A percentile compares a stretch with the other conserved stretches of the same genome.
Conservation (phyloP, 148 eudicot species). For the Rhododendron griersonianum region DNA sequence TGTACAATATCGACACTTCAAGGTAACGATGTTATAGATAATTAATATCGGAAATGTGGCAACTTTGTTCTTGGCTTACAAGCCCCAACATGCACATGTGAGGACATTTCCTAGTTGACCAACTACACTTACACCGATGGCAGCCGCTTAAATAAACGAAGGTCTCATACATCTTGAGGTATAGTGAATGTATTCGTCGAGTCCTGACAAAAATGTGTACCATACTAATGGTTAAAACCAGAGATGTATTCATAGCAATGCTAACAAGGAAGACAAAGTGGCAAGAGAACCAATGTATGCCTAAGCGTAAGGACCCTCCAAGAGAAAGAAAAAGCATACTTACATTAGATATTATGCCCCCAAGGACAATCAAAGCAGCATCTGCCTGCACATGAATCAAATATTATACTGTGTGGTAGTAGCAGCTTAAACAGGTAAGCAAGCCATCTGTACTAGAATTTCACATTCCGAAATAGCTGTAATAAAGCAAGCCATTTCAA, state of each 20-base stretch:
- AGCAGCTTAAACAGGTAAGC: conserved; percentile 1
- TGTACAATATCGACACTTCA: background rate
- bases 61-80: background rate
- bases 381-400: conserved; percentile 54
- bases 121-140: conserved; percentile 65
- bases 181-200: conserved; percentile 46
- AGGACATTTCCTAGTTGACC: background rate
- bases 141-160: conserved; percentile 62
- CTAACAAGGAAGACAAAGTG: background rate
- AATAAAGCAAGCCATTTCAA: background rate
- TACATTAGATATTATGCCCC: conserved; percentile 60
- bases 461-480: background rate
- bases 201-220: conserved; percentile 42
- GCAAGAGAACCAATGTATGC: background rate
- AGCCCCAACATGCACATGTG: background rate
- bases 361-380: conserved; percentile 76
- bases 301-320: background rate
- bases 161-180: conserved; percentile 84
- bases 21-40: background rate
- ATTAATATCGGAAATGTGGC: background rate
- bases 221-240: background rate
- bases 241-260: background rate
- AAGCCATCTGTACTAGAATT: background rate
- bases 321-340: conserved; percentile 16
- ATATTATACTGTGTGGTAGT: background rate